Percentiles rank a stretch among this genome's conserved stretches.
Evolutionary conservation across 768 basidiomycete species (phyloP).

Genomic region (Fomitopsis serialis): DNA sequence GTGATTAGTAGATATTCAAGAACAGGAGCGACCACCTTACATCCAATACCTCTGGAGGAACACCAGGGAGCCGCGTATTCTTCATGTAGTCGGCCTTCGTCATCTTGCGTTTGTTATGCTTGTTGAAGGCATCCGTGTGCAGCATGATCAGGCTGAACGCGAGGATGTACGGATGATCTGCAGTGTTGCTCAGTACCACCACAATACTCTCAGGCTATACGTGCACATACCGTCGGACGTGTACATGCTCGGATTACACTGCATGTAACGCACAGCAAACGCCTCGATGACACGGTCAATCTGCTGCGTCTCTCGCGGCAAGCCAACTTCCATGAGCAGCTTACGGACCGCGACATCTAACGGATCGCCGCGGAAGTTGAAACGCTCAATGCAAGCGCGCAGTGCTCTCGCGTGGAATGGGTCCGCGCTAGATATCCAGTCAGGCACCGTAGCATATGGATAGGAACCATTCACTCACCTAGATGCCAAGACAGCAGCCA

Average conservation of each 20-base stretch:
- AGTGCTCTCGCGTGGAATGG: slow-evolving; percentile 66
- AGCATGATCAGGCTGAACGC: slow-evolving; percentile 99
- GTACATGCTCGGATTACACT: slow-evolving; percentile 81
- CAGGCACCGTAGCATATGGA: not conserved
- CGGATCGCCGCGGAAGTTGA: slow-evolving; percentile 75
- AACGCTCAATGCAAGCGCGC: slow-evolving; percentile 63
- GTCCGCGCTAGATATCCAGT: slow-evolving; percentile 49
- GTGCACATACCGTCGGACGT: slow-evolving; percentile 58
- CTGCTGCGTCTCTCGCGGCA: slow-evolving; percentile 96
- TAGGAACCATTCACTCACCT: slow-evolving; percentile 43
- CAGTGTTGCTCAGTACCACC: not conserved
- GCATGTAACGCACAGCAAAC: slow-evolving; percentile 79
- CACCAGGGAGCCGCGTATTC: slow-evolving; percentile 85
- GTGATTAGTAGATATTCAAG: no score
- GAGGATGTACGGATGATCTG: slow-evolving; percentile 92
- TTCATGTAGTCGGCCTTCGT: slow-evolving; percentile 89
- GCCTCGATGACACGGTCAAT: slow-evolving; percentile 97
- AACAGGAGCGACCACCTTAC: slow-evolving; percentile 48
- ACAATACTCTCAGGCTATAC: not conserved
- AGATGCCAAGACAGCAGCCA: slow-evolving; percentile 76
- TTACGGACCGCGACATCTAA: slow-evolving; percentile 89
- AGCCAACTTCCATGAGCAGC: slow-evolving; percentile 83
- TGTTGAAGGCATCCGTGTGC: slow-evolving; percentile 97
- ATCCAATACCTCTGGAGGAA: slow-evolving; percentile 78
- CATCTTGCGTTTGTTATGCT: slow-evolving; percentile 97